These are phyloP conservation scores for Acmispon strigosus DNA, from an alignment of 306 rosid species.

Conservation along the genomic window DNA sequence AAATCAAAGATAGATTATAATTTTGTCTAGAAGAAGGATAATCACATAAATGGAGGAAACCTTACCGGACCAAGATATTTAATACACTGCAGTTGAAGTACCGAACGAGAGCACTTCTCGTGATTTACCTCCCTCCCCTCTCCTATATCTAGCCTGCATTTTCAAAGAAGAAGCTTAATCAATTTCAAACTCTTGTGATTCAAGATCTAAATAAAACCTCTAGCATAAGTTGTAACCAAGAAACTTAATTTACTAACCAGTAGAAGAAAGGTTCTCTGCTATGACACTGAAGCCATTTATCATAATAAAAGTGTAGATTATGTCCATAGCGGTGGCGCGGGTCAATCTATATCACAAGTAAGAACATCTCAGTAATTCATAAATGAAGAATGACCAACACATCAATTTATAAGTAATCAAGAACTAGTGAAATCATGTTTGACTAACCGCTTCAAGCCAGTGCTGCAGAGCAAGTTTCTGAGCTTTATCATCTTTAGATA, in stretches of 20 bases:
- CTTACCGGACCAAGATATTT: constrained; percentile 98
- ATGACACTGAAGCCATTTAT: constrained; percentile 85
- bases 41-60: constrained; percentile 12
- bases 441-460: constrained; percentile 99
- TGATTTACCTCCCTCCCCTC: constrained; percentile 91
- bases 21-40: background rate
- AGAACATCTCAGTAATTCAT: constrained; percentile 22
- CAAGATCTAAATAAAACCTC: background rate
- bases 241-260: constrained; percentile 44
- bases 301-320: constrained; percentile 80
- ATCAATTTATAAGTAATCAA: background rate
- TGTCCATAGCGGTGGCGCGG: constrained; percentile 99
- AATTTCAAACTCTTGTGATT: constrained; percentile 2
- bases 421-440: background rate
- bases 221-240: background rate
- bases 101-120: constrained; percentile 70
- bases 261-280: constrained; percentile 96
- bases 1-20: background rate
- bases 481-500: constrained; percentile 84
- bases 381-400: constrained; percentile 3
- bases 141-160: constrained; percentile 89
- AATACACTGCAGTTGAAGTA: constrained; percentile 91
- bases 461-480: constrained; percentile 95
- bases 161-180: background rate
- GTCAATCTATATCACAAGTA: constrained; percentile 55